A percentile compares a stretch with the other conserved stretches of the same genome.
phyloP scores from a whole-genome alignment of 306 rosid genomes.

The Dryas drummondii region DNA sequence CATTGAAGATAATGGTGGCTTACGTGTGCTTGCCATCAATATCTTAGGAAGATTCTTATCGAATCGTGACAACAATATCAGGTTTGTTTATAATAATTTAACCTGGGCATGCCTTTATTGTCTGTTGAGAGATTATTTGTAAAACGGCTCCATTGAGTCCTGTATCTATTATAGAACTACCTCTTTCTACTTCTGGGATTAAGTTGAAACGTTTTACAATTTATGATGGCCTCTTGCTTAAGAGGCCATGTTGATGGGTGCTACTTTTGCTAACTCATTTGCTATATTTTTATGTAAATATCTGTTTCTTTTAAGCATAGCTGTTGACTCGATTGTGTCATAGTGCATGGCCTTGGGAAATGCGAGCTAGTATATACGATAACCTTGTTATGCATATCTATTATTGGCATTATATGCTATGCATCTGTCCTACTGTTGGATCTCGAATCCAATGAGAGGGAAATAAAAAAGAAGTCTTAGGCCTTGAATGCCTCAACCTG shows the following conservation, averaged over 20 bases:
- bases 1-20: constrained; percentile 92
- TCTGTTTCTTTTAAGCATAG: background rate
- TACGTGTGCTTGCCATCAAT: constrained; percentile 96
- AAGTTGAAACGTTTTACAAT: background rate
- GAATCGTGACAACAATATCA: constrained; percentile 95
- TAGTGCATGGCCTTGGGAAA: background rate
- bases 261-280: background rate
- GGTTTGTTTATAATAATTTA: constrained; percentile 45
- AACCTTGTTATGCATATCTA: background rate
- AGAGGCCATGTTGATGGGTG: background rate
- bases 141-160: too few species aligned
- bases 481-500: background rate
- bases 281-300: background rate
- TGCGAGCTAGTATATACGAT: background rate
- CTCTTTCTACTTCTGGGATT: background rate
- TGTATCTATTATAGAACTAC: too few species aligned
- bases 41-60: constrained; percentile 97
- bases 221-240: background rate
- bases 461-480: background rate
- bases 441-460: background rate
- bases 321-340: background rate
- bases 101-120: background rate
- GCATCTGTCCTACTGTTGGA: background rate
- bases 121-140: background rate
- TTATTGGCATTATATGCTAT: background rate